A percentile compares a stretch with the other conserved stretches of the same genome.
Conservation (phyloP, 2,329 filamentous ascomycete species). For the Sporothrix dimorphospora region DNA sequence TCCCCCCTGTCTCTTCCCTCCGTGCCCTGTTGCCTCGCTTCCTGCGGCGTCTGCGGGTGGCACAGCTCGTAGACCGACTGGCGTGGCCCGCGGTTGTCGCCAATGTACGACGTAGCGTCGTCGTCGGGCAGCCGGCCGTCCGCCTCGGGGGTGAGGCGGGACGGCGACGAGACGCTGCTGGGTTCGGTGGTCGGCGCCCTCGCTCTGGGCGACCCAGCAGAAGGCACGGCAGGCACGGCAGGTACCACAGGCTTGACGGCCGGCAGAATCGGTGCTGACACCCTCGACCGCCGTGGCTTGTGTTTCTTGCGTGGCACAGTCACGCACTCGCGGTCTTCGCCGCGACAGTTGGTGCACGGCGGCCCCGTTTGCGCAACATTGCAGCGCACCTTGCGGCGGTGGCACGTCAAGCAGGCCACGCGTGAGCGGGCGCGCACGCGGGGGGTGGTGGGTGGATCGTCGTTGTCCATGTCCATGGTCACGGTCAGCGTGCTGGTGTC, state of each 20-base stretch:
- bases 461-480: not conserved
- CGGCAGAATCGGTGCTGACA: not conserved
- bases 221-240: not conserved
- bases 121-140: constrained; percentile 13
- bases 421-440: not conserved
- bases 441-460: not conserved
- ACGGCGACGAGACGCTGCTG: not conserved
- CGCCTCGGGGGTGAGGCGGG: constrained; percentile 2
- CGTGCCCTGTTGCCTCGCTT: not conserved
- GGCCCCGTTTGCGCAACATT: constrained; percentile 18
- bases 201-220: not conserved
- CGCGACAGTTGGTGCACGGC: constrained; percentile 24
- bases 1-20: not conserved
- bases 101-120: constrained; percentile 9
- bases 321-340: not conserved
- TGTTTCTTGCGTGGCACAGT: constrained; percentile 24
- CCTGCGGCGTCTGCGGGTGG: constrained; percentile 17
- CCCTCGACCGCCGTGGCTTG: not conserved
- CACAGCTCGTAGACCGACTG: constrained; percentile 15
- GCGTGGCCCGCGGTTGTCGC: constrained; percentile 15
- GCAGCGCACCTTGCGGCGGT: constrained; percentile 25
- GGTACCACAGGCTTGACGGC: not conserved
- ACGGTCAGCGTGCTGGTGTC: not conserved
- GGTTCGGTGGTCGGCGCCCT: not conserved
- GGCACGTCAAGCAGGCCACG: constrained; percentile 18